These are phyloP conservation scores for Plasmodium sp. DNA, from an alignment of 169 alveolate species.

Conservation along the genomic window DNA sequence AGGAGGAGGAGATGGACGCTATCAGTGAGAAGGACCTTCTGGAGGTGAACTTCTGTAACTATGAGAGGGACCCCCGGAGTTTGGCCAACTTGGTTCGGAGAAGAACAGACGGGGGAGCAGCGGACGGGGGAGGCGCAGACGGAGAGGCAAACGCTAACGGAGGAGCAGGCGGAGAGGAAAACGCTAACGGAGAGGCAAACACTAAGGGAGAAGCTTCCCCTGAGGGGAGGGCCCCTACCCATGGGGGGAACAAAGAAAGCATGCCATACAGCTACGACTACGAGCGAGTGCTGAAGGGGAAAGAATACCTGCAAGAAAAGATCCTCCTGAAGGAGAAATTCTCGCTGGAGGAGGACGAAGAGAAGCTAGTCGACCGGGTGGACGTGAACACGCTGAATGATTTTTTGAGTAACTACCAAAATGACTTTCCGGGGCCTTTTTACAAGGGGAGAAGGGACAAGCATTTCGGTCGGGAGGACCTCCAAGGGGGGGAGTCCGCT, in stretches of 20 bases:
- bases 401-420: slow-evolving; percentile 20
- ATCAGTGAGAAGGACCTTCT: slow-evolving; percentile 38
- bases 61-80: slow-evolving; percentile 70
- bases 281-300: slow-evolving; percentile 37
- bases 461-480: slow-evolving; percentile 39
- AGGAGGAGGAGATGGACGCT: slow-evolving; percentile 27
- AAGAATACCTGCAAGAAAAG: slow-evolving; percentile 34
- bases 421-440: slow-evolving; percentile 20
- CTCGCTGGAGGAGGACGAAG: slow-evolving; percentile 16
- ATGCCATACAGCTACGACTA: slow-evolving; percentile 58
- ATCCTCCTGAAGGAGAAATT: slow-evolving; percentile 35
- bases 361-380: background rate
- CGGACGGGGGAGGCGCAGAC: background rate
- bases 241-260: background rate
- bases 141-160: background rate
- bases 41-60: slow-evolving; percentile 52
- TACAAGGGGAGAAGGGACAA: slow-evolving; percentile 46
- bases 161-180: background rate
- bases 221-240: background rate
- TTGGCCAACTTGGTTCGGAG: slow-evolving; percentile 21
- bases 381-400: slow-evolving; percentile 30
- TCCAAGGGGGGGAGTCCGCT: background rate
- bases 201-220: background rate
- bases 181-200: background rate
- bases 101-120: slow-evolving; percentile 8